A percentile compares a stretch with the other conserved stretches of the same genome.
phyloP scores from a whole-genome alignment of 2,329 filamentous ascomycete species.

The Dothiorella sarmentorum region DNA sequence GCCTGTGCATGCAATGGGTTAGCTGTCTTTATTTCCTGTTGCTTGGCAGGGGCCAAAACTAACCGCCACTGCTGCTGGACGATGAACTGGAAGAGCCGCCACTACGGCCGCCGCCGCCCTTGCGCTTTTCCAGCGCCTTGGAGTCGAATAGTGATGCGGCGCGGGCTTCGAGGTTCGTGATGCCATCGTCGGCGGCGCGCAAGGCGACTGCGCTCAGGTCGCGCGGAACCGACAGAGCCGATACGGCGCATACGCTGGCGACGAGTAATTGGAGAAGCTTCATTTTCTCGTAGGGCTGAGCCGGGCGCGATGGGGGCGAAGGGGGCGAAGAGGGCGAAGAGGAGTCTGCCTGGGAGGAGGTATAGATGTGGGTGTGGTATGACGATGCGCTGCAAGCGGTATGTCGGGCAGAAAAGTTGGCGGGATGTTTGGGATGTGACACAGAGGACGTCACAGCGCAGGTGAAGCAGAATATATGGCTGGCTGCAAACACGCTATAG shows the following conservation, averaged over 20 bases:
- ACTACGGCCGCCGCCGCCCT: constrained; percentile 34
- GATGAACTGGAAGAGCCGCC: background rate
- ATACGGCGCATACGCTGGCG: background rate
- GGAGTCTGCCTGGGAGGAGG: too few species aligned
- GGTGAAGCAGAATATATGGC: background rate
- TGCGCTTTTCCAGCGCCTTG: constrained; percentile 35
- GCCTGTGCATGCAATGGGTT: constrained; percentile 21
- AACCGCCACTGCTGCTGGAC: background rate
- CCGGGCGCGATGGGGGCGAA: background rate
- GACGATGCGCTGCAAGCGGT: background rate
- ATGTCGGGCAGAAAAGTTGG: background rate
- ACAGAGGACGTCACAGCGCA: constrained; percentile 3
- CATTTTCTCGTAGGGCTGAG: background rate
- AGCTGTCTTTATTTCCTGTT: background rate
- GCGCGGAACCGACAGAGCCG: constrained; percentile 8
- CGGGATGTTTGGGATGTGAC: background rate
- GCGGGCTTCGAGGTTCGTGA: constrained; percentile 22
- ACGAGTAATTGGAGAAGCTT: background rate
- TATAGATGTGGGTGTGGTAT: background rate
- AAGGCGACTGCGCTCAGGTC: constrained; percentile 27
- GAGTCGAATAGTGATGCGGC: constrained; percentile 26
- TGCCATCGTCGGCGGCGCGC: constrained; percentile 24
- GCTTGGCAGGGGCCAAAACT: background rate
- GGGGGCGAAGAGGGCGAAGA: background rate
- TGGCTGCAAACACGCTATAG: background rate